phyloP scores from a whole-genome alignment of 2,329 filamentous ascomycete species.

The Eutypella sp. region DNA sequence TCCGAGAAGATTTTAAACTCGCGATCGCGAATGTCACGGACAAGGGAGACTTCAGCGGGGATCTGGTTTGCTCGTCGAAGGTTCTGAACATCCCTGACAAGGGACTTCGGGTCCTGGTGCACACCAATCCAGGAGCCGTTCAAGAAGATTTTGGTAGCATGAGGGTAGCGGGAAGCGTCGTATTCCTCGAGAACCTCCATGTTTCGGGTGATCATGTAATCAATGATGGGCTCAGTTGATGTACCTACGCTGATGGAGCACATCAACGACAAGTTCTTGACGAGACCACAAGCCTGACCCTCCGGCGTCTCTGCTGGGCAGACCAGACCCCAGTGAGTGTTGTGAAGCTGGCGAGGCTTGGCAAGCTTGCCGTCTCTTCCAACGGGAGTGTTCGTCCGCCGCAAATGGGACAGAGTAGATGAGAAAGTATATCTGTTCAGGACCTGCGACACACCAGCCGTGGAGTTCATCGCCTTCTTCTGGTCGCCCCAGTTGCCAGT shows the following conservation, averaged over 20 bases:
- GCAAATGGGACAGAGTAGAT: conserved; percentile 92
- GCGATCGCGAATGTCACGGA: conserved; percentile 92
- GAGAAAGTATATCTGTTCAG: conserved; percentile 96
- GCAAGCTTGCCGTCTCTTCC: conserved; percentile 97
- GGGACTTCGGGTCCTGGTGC: conserved; percentile 79
- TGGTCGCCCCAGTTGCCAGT: conserved; percentile 99
- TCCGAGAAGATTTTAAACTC: conserved; percentile 99
- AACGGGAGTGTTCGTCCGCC: conserved; percentile 95
- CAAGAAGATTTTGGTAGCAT: conserved; percentile 96
- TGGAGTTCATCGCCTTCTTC: conserved; percentile 93
- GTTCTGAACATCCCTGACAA: conserved; percentile 73
- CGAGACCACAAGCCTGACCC: conserved; percentile 94
- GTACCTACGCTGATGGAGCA: conserved; percentile 97
- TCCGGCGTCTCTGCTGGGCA: conserved; percentile 97
- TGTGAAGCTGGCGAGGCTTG: conserved; percentile 95
- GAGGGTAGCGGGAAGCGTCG: conserved; percentile 75
- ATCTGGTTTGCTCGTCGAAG: conserved; percentile 78
- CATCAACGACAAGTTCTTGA: conserved; percentile 97
- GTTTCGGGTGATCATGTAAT: conserved; percentile 92
- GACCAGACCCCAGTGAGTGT: conserved; percentile 96
- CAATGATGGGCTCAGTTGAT: conserved; percentile 81
- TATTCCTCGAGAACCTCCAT: conserved; percentile 98
- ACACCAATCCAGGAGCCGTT: conserved; percentile 98
- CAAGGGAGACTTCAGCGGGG: conserved; percentile 87
- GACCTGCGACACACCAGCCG: conserved; percentile 96